phyloP scores from a whole-genome alignment of 2,329 filamentous ascomycete species.

The Aaosphaeria pasadenensis region DNA sequence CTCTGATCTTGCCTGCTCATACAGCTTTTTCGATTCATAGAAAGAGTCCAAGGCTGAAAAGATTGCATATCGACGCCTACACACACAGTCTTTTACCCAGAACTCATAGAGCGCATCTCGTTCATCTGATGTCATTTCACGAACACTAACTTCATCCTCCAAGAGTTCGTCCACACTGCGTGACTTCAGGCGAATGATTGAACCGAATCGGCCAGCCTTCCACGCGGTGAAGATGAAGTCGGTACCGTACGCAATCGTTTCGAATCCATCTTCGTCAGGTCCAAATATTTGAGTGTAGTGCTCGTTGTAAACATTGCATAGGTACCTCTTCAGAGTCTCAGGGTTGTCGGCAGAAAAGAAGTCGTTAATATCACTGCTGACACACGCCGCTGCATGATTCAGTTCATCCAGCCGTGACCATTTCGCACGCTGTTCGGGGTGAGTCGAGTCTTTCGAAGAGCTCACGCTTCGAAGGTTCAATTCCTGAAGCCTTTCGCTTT shows the following conservation, averaged over 20 bases:
- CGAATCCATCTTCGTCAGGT: constrained; percentile 17
- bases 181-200: background rate
- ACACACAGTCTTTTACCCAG: constrained; percentile 7
- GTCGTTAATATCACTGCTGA: constrained; percentile 5
- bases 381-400: constrained; percentile 3
- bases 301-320: constrained; percentile 8
- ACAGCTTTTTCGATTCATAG: constrained; percentile 6
- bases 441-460: background rate
- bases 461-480: constrained; percentile 47
- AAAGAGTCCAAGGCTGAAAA: constrained; percentile 9
- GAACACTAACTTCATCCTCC: constrained; percentile 1
- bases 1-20: constrained; percentile 23
- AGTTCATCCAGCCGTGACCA: background rate
- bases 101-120: constrained; percentile 5
- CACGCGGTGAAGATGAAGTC: constrained; percentile 3
- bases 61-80: no score
- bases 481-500: constrained; percentile 49
- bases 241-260: constrained; percentile 2
- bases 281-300: constrained; percentile 16
- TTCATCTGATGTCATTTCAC: constrained; percentile 6
- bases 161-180: background rate
- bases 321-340: constrained; percentile 2
- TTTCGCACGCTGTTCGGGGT: constrained; percentile 7
- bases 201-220: background rate
- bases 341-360: background rate